These are phyloP conservation scores for Paraconiothyrium sp. DNA, from an alignment of 2,329 filamentous ascomycete species.

Conservation along the genomic window DNA sequence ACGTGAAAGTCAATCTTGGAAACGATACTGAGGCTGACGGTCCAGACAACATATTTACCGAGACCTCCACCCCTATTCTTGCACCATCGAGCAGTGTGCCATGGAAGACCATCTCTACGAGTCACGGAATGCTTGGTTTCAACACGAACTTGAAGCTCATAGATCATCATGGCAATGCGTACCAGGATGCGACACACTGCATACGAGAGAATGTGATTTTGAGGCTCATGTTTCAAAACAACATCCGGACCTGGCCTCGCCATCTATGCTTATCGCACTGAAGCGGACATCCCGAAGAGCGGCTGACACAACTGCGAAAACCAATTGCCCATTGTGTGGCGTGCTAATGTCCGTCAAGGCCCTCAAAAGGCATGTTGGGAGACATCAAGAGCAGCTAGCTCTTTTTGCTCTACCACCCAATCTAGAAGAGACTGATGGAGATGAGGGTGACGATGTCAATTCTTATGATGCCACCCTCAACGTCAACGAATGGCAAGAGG, in stretches of 20 bases:
- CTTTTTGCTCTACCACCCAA: conserved; percentile 34
- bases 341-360: conserved; percentile 20
- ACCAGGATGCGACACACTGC: conserved; percentile 23
- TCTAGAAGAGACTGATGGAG: conserved; percentile 27
- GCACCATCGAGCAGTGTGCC: conserved; percentile 32
- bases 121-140: conserved; percentile 32
- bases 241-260: conserved; percentile 21
- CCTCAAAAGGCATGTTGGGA: conserved; percentile 31
- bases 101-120: conserved; percentile 34
- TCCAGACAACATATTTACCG: conserved; percentile 33
- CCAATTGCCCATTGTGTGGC: conserved; percentile 25
- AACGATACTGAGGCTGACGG: background rate
- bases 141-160: conserved; percentile 35
- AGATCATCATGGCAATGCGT: conserved; percentile 31
- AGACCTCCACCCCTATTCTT: conserved; percentile 37
- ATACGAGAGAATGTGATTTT: conserved; percentile 18
- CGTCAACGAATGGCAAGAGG: too few species aligned
- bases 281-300: conserved; percentile 18
- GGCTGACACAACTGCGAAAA: conserved; percentile 14
- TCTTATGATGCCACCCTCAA: background rate
- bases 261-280: conserved; percentile 17
- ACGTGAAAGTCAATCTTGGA: conserved; percentile 8
- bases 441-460: conserved; percentile 14
- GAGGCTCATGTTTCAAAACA: conserved; percentile 14
- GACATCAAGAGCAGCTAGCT: conserved; percentile 36